Evolutionary conservation across 2,329 filamentous ascomycete species (phyloP).

Genomic region (Pezicula carpinea): DNA sequence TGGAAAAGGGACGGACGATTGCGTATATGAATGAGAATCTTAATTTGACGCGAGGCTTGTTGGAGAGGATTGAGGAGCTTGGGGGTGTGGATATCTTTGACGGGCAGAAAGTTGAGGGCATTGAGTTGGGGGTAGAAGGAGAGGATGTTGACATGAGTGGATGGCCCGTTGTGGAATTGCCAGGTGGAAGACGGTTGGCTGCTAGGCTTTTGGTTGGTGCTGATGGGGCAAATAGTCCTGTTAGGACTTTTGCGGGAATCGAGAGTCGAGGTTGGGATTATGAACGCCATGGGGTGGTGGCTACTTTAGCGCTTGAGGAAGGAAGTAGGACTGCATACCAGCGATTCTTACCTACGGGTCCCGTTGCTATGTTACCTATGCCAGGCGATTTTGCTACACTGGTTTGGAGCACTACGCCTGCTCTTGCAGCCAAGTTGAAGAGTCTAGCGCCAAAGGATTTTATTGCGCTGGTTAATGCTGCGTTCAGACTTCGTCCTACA

Average conservation of each 20-base stretch:
- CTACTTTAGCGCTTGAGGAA: slow-evolving; percentile 71
- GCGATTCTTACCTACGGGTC: slow-evolving; percentile 87
- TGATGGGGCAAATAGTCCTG: slow-evolving; percentile 91
- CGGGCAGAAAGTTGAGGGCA: slow-evolving; percentile 72
- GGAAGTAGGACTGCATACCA: slow-evolving; percentile 81
- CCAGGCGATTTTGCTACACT: slow-evolving; percentile 79
- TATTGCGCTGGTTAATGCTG: slow-evolving; percentile 84
- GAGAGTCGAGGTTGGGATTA: slow-evolving; percentile 91
- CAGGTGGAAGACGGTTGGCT: slow-evolving; percentile 59
- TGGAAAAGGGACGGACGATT: slow-evolving; percentile 62
- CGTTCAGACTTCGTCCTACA: slow-evolving; percentile 74
- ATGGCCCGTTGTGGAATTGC: slow-evolving; percentile 81
- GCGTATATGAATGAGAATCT: slow-evolving; percentile 97
- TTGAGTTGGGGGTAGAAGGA: slow-evolving; percentile 65
- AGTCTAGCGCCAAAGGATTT: slow-evolving; percentile 69
- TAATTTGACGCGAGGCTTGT: slow-evolving; percentile 76
- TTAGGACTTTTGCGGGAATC: slow-evolving; percentile 84
- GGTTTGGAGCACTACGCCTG: slow-evolving; percentile 90
- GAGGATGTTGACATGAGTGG: slow-evolving; percentile 71
- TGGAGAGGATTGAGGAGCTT: slow-evolving; percentile 67
- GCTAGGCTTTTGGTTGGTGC: slow-evolving; percentile 87
- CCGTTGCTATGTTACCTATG: slow-evolving; percentile 84
- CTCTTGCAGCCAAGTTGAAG: slow-evolving; percentile 75
- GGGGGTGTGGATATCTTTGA: slow-evolving; percentile 69
- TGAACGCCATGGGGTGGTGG: slow-evolving; percentile 82